Evolutionary conservation across 148 eudicot species (phyloP).

Genomic region (Suaeda aralocaspica): DNA sequence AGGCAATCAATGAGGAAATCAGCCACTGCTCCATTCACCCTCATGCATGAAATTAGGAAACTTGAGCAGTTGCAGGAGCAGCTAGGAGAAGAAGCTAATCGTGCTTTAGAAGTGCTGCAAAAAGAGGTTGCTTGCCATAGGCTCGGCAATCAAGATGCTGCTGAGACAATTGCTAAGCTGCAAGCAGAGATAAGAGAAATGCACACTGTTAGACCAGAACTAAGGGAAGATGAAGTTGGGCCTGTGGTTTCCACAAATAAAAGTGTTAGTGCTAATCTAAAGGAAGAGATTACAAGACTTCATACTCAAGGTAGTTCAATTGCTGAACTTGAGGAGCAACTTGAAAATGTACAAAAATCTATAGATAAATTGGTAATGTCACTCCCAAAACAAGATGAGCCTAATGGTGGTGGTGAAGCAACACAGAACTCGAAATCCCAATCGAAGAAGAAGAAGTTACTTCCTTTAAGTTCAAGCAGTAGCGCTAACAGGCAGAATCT

Average conservation of each 20-base stretch:
- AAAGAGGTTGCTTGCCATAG: slow-evolving; percentile 93
- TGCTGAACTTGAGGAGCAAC: slow-evolving; percentile 87
- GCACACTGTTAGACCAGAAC: slow-evolving; percentile 41
- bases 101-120: slow-evolving; percentile 89
- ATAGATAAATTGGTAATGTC: slow-evolving; percentile 86
- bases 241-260: slow-evolving; percentile 53
- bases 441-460: slow-evolving; percentile 63
- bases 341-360: slow-evolving; percentile 84
- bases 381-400: slow-evolving; percentile 55
- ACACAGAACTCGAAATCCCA: slow-evolving; percentile 48
- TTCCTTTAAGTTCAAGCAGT: slow-evolving; percentile 73
- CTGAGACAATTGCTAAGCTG: slow-evolving; percentile 87
- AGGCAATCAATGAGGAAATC: slow-evolving; percentile 81
- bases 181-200: slow-evolving; percentile 86
- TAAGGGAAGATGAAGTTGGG: slow-evolving; percentile 48
- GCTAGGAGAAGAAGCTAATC: slow-evolving; percentile 90
- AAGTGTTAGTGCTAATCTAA: slow-evolving; percentile 84
- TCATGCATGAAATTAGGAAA: slow-evolving; percentile 86
- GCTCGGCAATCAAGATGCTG: slow-evolving; percentile 93
- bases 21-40: slow-evolving; percentile 84
- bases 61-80: slow-evolving; percentile 97
- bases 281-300: slow-evolving; percentile 92
- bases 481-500: slow-evolving; percentile 48
- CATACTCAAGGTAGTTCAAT: slow-evolving; percentile 89
- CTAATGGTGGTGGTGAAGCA: slow-evolving; percentile 22